A percentile compares a stretch with the other conserved stretches of the same genome.
Conservation (phyloP, 2,329 filamentous ascomycete species). For the Aspergillus carbonarius region DNA sequence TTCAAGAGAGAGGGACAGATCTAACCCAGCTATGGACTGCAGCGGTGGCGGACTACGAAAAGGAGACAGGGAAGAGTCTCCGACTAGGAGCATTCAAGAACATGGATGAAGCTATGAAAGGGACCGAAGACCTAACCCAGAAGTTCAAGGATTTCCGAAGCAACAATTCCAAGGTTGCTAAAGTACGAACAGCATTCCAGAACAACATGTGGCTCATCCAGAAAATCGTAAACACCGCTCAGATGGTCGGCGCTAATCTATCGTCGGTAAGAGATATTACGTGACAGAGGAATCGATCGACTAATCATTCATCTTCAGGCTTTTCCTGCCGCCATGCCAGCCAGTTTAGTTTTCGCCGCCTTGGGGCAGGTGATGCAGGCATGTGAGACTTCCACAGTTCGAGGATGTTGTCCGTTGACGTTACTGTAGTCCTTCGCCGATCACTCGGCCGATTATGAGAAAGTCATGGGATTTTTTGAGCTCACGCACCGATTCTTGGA, state of each 20-base stretch:
- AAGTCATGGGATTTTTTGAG: slow-evolving; percentile 8
- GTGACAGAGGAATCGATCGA: neutral
- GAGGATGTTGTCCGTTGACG: neutral
- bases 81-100: neutral
- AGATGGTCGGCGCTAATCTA: neutral
- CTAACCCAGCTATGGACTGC: slow-evolving; percentile 5
- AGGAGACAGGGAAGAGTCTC: neutral
- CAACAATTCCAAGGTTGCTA: slow-evolving; percentile 2
- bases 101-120: slow-evolving; percentile 3
- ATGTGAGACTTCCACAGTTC: neutral
- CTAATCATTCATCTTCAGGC: neutral
- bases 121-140: slow-evolving; percentile 1
- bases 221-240: slow-evolving; percentile 1
- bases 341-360: slow-evolving; percentile 12
- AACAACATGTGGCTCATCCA: slow-evolving; percentile 9
- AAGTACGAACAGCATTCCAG: slow-evolving; percentile 6
- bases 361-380: slow-evolving; percentile 16
- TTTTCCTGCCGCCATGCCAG: slow-evolving; percentile 14
- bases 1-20: neutral
- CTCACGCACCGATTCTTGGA: slow-evolving; percentile 10
- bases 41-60: slow-evolving; percentile 7
- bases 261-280: neutral
- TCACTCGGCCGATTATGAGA: slow-evolving; percentile 7
- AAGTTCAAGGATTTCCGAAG: slow-evolving; percentile 6
- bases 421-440: neutral